Conservation (phyloP, 371 early-diverging fungal genomes). For the Mucor ambiguus region DNA sequence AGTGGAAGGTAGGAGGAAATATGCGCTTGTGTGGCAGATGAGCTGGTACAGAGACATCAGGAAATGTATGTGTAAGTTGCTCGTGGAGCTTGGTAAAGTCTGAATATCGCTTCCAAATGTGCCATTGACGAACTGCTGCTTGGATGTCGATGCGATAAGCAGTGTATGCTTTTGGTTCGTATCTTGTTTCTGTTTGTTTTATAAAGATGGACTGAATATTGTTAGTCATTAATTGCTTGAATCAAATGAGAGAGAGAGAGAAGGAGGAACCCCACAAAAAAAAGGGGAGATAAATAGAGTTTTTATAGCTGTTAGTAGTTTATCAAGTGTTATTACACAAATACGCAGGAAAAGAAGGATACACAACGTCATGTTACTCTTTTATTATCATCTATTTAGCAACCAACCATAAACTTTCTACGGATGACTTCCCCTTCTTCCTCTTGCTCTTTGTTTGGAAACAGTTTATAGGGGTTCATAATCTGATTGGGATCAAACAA, state of each 20-base stretch:
- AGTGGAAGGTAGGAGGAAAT: constrained; percentile 61
- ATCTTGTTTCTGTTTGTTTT: constrained; percentile 60
- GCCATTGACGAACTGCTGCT: constrained; percentile 82
- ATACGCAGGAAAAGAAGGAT: not conserved
- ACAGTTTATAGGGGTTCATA: constrained; percentile 80
- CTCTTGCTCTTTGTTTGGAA: constrained; percentile 30
- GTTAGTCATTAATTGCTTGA: constrained; percentile 13
- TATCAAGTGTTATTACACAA: constrained; percentile 1
- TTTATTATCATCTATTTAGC: constrained; percentile 13
- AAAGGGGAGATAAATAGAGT: not conserved
- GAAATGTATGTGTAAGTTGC: constrained; percentile 53
- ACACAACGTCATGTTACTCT: constrained; percentile 14
- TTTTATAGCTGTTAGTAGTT: not conserved
- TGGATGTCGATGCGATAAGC: constrained; percentile 73
- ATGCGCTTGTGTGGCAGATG: constrained; percentile 68
- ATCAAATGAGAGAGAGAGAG: constrained; percentile 1
- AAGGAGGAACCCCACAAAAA: constrained; percentile 12
- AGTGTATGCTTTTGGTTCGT: constrained; percentile 67
- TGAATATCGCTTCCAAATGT: constrained; percentile 83
- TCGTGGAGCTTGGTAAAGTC: constrained; percentile 74
- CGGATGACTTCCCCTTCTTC: constrained; percentile 34
- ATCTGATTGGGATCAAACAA: constrained; percentile 82
- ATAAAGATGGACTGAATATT: constrained; percentile 67
- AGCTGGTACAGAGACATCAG: constrained; percentile 57
- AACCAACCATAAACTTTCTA: constrained; percentile 25